A percentile compares a stretch with the other conserved stretches of the same genome.
These are phyloP conservation scores for Kalanchoe fedtschenkoi DNA, from an alignment of 164 flowering plant species.

Conservation along the genomic window DNA sequence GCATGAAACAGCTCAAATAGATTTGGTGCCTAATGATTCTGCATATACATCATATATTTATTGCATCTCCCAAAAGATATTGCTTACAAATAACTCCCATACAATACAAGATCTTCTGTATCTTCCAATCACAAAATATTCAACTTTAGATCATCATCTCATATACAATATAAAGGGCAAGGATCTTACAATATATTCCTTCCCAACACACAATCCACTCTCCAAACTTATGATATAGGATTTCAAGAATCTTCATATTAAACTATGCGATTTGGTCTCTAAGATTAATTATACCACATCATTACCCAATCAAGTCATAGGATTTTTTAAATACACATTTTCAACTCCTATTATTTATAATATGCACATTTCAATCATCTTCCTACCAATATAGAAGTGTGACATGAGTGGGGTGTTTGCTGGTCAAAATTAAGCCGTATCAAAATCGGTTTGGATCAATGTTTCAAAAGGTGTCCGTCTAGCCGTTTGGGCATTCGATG, in stretches of 20 bases:
- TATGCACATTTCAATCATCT: not conserved
- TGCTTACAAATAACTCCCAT: not conserved
- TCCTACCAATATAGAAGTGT: not conserved
- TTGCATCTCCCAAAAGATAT: not conserved
- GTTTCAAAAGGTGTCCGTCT: no score
- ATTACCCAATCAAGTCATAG: not conserved
- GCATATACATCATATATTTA: not conserved
- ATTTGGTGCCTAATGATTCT: not conserved
- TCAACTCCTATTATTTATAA: not conserved
- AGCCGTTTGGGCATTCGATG: no score
- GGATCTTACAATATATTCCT: slow-evolving; percentile 6
- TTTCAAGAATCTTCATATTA: not conserved
- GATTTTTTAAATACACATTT: not conserved
- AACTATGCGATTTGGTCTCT: not conserved
- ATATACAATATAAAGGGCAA: not conserved
- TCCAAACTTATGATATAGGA: not conserved
- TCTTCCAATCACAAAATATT: slow-evolving; percentile 2
- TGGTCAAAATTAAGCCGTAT: no score
- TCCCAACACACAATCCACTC: slow-evolving; percentile 2
- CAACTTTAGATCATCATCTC: slow-evolving; percentile 5
- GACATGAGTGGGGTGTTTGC: no score
- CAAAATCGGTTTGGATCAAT: no score
- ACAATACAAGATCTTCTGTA: not conserved
- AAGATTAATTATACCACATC: not conserved
- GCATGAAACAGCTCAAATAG: not conserved